These are phyloP conservation scores for Buxus sempervirens DNA, from an alignment of 164 flowering plant species.

Conservation along the genomic window DNA sequence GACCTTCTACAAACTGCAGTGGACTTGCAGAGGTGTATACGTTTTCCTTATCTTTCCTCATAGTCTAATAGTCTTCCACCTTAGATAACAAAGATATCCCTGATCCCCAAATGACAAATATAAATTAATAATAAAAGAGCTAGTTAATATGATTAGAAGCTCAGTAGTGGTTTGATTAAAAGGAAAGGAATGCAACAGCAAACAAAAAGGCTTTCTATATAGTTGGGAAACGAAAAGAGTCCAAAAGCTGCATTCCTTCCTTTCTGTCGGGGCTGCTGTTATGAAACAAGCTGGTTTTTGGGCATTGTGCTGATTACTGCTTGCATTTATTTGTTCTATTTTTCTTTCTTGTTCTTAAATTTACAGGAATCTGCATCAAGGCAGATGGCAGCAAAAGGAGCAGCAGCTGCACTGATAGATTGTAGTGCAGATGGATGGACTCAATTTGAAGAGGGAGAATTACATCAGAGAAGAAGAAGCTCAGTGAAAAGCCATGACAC, in stretches of 20 bases:
- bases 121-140: background rate
- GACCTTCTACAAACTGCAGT: constrained; percentile 51
- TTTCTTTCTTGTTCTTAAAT: constrained; percentile 4
- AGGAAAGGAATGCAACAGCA: constrained; percentile 9
- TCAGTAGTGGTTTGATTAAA: background rate
- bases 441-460: constrained; percentile 41
- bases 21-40: constrained; percentile 38
- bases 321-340: background rate
- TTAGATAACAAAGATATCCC: background rate
- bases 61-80: background rate
- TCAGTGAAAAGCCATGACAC: constrained; percentile 43
- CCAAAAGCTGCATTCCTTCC: constrained; percentile 72
- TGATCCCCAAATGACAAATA: background rate
- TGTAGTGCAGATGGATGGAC: constrained; percentile 46
- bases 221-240: constrained; percentile 74
- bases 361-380: constrained; percentile 45
- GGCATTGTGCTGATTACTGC: constrained; percentile 28
- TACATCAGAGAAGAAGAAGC: constrained; percentile 30
- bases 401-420: constrained; percentile 25
- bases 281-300: constrained; percentile 36
- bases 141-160: background rate
- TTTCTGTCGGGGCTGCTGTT: constrained; percentile 66
- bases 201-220: constrained; percentile 20
- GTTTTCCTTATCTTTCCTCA: constrained; percentile 3
- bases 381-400: constrained; percentile 24